phyloP scores from a whole-genome alignment of 371 early-diverging fungal genomes.

The Thermomucor indicae-seudaticae region DNA sequence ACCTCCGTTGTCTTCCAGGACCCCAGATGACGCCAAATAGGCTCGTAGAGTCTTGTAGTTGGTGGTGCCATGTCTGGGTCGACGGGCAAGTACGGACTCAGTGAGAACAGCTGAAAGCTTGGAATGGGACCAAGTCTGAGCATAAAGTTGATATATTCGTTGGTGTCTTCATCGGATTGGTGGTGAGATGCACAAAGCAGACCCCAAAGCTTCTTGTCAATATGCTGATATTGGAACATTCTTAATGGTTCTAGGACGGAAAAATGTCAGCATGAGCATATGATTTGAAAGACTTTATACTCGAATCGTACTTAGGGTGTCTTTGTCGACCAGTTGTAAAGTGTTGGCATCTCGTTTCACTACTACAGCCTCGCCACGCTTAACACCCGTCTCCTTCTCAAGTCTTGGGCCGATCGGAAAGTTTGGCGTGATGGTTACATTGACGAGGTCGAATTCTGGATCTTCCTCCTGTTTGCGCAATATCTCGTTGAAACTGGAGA shows the following conservation, averaged over 20 bases:
- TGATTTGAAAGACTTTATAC: slow-evolving; percentile 8
- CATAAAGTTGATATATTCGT: slow-evolving; percentile 52
- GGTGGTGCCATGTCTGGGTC: slow-evolving; percentile 15
- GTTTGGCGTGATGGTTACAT: slow-evolving; percentile 61
- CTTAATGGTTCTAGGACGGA: slow-evolving; percentile 48
- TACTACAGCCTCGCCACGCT: slow-evolving; percentile 33
- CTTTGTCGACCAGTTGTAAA: slow-evolving; percentile 53
- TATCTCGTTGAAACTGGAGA: slow-evolving; percentile 26
- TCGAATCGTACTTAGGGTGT: slow-evolving; percentile 40
- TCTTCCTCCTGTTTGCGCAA: slow-evolving; percentile 27
- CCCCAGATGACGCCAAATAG: slow-evolving; percentile 43
- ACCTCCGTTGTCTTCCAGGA: slow-evolving; percentile 37
- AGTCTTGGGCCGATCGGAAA: slow-evolving; percentile 45
- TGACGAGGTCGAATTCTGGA: slow-evolving; percentile 53
- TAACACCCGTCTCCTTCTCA: slow-evolving; percentile 31
- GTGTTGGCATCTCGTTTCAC: slow-evolving; percentile 57
- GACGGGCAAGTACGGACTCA: slow-evolving; percentile 25
- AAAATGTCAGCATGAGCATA: no score
- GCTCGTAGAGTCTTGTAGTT: slow-evolving; percentile 25
- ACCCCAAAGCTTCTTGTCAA: slow-evolving; percentile 45
- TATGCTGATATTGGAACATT: slow-evolving; percentile 46
- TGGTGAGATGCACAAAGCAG: slow-evolving; percentile 48
- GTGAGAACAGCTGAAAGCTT: slow-evolving; percentile 30
- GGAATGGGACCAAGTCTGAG: slow-evolving; percentile 41
- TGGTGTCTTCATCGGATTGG: slow-evolving; percentile 41